A percentile compares a stretch with the other conserved stretches of the same genome.
Conservation (phyloP, 768 basidiomycete species). For the Tricholoma furcatifolium region DNA sequence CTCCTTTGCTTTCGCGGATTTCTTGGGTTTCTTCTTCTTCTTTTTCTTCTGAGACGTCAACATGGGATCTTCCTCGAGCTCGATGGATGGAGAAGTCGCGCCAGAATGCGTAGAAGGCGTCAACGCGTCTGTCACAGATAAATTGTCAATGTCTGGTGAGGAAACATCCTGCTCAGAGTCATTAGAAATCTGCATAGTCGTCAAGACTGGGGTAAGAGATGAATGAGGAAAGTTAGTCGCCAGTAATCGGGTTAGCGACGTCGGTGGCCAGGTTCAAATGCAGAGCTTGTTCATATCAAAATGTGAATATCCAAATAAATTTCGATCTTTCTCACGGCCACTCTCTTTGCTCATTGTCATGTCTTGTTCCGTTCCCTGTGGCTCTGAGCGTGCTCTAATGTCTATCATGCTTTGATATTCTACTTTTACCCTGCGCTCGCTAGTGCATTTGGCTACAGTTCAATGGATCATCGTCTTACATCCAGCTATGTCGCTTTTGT, state of each 20-base stretch:
- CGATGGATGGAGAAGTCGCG: conserved; percentile 28
- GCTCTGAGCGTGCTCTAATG: too few relatives aligned
- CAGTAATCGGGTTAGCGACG: neutral
- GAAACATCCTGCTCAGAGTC: conserved; percentile 2
- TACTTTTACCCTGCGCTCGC: too few relatives aligned
- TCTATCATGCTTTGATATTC: too few relatives aligned
- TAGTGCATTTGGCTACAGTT: too few relatives aligned
- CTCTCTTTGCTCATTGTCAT: too few relatives aligned
- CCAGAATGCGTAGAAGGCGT: conserved; percentile 22
- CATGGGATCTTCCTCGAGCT: conserved; percentile 24
- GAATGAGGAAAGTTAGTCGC: neutral
- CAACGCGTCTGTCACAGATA: conserved; percentile 9
- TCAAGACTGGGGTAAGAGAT: neutral
- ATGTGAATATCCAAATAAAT: too few relatives aligned
- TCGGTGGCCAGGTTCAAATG: too few relatives aligned
- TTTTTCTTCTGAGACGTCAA: conserved; percentile 56
- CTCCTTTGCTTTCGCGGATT: conserved; percentile 47
- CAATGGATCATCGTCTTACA: too few relatives aligned
- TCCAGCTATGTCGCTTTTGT: too few relatives aligned
- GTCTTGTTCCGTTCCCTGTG: too few relatives aligned
- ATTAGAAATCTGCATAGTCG: conserved; percentile 3
- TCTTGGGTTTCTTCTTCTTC: conserved; percentile 66
- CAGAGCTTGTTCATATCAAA: too few relatives aligned
- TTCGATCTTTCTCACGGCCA: too few relatives aligned
- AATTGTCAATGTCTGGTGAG: conserved; percentile 11